Conservation (phyloP, 208 protist genomes). For the Acanthamoeba triangularis region DNA sequence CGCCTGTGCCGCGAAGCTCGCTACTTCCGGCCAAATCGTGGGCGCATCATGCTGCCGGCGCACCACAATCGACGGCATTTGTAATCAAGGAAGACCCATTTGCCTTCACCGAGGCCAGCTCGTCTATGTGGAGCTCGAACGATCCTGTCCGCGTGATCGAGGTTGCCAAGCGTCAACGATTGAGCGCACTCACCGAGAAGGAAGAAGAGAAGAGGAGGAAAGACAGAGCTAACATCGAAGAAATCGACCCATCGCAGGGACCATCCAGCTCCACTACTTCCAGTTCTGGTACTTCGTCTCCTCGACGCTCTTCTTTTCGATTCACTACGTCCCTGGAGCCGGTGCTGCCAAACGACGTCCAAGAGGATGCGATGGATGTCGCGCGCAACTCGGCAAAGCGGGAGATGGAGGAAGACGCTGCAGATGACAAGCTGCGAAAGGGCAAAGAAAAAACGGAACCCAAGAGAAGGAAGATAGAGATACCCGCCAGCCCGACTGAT, state of each 20-base stretch:
- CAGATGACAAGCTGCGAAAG: background rate
- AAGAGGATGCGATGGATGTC: background rate
- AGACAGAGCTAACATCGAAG: background rate
- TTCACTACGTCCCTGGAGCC: slow-evolving; percentile 38
- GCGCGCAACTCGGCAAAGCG: background rate
- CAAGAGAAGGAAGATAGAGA: slow-evolving; percentile 11
- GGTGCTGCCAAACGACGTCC: background rate
- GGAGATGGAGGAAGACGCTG: background rate
- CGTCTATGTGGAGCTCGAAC: background rate
- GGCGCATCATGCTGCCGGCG: background rate
- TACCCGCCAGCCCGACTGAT: background rate
- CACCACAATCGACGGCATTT: background rate
- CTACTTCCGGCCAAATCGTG: background rate
- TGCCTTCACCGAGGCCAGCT: slow-evolving; percentile 29
- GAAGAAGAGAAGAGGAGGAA: background rate
- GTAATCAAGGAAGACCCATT: background rate
- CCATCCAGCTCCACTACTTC: background rate
- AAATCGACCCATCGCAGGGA: background rate
- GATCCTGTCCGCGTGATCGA: background rate
- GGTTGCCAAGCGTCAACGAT: slow-evolving; percentile 8
- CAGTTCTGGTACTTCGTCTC: background rate
- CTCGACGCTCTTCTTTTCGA: background rate
- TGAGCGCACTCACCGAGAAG: background rate
- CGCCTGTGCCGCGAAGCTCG: background rate
- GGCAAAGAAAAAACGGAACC: background rate